Conservation (phyloP, 768 basidiomycete species). For the Leccinum rimulosum region DNA sequence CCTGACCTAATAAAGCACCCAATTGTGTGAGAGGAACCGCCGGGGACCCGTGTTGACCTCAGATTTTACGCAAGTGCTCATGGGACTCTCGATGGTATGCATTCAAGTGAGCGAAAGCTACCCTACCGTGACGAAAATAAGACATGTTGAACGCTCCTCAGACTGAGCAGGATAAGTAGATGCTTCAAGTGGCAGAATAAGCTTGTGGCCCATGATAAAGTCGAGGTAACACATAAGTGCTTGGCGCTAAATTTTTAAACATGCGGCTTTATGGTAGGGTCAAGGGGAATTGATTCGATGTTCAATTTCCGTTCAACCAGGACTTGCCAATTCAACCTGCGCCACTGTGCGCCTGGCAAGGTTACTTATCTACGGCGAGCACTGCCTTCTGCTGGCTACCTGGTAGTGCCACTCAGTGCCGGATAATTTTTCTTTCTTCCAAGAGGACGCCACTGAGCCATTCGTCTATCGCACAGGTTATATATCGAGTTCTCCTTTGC, state of each 20-base stretch:
- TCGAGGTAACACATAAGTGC: not conserved
- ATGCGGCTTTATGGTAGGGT: not conserved
- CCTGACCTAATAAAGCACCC: not conserved
- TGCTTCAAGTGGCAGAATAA: not conserved
- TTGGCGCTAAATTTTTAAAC: not conserved
- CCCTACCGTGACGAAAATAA: not conserved
- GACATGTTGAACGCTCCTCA: too few species aligned
- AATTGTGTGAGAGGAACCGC: not conserved
- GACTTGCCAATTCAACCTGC: not conserved
- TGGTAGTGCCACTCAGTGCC: too few species aligned
- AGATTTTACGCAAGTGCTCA: not conserved
- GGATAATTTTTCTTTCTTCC: too few species aligned
- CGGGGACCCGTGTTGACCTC: not conserved
- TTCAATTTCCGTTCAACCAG: not conserved
- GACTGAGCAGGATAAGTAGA: not conserved
- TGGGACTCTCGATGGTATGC: not conserved
- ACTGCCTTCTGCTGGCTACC: too few species aligned
- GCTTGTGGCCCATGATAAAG: not conserved
- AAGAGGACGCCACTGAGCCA: too few species aligned
- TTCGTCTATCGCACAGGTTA: not conserved
- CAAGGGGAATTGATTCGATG: not conserved
- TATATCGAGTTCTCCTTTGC: not conserved
- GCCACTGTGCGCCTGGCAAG: too few species aligned
- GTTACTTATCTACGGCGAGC: too few species aligned
- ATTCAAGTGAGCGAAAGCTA: not conserved